These are phyloP conservation scores for Galerina sulciceps DNA, from an alignment of 768 basidiomycete genomes.

Conservation along the genomic window DNA sequence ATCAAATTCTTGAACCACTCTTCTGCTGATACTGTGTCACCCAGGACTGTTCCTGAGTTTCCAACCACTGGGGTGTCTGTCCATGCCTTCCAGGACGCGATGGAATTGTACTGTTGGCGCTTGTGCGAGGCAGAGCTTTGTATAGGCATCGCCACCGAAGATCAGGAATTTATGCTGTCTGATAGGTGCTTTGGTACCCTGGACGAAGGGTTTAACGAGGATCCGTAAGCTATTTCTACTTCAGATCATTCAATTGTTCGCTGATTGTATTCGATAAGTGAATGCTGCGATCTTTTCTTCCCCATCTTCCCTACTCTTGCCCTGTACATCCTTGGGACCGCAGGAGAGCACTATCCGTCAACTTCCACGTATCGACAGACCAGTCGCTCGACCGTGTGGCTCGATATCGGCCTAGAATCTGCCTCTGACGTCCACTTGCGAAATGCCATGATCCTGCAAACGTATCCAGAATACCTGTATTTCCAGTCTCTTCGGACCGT, in stretches of 20 bases:
- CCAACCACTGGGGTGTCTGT: conserved; percentile 14
- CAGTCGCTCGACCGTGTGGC: conserved; percentile 30
- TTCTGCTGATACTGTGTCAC: conserved; percentile 14
- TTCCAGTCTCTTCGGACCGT: conserved; percentile 59
- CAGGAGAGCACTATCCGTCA: conserved; percentile 17
- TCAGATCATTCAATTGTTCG: background rate
- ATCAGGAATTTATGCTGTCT: conserved; percentile 59
- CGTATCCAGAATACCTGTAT: conserved; percentile 51
- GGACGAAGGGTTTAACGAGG: conserved; percentile 50
- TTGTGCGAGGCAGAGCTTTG: conserved; percentile 54
- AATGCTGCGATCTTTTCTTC: conserved; percentile 56
- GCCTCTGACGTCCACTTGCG: conserved; percentile 62
- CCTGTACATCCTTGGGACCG: conserved; percentile 52
- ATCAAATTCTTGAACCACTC: conserved; percentile 34
- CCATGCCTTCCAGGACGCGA: conserved; percentile 32
- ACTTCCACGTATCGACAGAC: conserved; percentile 16
- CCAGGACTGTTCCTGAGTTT: conserved; percentile 13
- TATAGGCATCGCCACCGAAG: conserved; percentile 55
- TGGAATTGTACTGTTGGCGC: conserved; percentile 53
- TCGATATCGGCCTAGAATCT: conserved; percentile 55
- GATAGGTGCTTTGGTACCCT: conserved; percentile 58
- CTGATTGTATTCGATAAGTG: conserved; percentile 30
- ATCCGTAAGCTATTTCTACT: conserved; percentile 37
- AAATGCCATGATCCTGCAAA: conserved; percentile 61
- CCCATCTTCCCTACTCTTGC: conserved; percentile 58